phyloP scores from a whole-genome alignment of 2,329 filamentous ascomycete species.

The Annulohypoxylon truncatum region DNA sequence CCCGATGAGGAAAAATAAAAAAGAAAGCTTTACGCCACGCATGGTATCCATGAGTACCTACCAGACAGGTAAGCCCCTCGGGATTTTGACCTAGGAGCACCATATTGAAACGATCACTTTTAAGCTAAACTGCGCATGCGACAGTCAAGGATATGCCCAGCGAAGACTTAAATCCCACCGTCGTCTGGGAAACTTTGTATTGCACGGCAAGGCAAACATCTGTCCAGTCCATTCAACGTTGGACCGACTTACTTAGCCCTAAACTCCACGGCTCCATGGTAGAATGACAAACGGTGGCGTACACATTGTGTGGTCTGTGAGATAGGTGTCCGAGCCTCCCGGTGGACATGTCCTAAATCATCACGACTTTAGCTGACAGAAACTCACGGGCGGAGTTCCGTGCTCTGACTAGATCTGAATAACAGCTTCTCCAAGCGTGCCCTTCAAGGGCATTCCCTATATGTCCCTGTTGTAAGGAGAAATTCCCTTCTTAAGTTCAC shows the following conservation, averaged over 20 bases:
- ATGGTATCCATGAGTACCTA: not conserved
- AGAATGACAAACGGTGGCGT: conserved; percentile 1
- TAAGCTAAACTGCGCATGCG: not conserved
- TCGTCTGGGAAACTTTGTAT: conserved; percentile 3
- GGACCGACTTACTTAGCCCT: not conserved
- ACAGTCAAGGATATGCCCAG: not conserved
- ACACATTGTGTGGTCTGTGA: not conserved
- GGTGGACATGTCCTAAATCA: not conserved
- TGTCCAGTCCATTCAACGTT: not conserved
- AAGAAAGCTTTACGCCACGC: not conserved
- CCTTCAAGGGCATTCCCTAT: conserved; percentile 22
- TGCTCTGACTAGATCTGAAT: conserved; percentile 6
- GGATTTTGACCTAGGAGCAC: not conserved
- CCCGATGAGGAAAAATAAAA: not conserved
- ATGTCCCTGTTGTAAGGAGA: conserved; percentile 65
- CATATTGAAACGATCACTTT: not conserved
- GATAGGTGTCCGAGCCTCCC: not conserved
- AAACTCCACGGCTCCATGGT: not conserved
- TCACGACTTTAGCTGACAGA: not conserved
- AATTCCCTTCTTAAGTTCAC: conserved; percentile 81
- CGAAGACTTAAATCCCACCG: not conserved
- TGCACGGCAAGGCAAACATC: not conserved
- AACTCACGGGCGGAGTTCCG: conserved; percentile 11
- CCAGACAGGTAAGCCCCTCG: not conserved
- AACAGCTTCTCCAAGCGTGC: not conserved